phyloP scores from a whole-genome alignment of 2,329 filamentous ascomycete species.

The Teratosphaeria epicoccoides region DNA sequence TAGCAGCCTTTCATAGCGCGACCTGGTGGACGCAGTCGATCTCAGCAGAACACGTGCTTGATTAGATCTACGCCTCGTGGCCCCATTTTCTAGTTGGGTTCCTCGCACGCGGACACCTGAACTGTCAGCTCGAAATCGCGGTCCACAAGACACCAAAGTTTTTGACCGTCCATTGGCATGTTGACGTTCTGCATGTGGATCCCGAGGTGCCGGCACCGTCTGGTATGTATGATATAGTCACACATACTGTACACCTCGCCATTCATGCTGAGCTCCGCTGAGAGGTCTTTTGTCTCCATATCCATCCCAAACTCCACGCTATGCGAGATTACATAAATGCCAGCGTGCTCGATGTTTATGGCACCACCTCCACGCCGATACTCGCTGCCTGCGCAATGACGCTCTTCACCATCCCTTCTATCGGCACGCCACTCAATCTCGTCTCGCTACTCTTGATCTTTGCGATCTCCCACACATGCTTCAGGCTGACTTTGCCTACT shows the following conservation, averaged over 20 bases:
- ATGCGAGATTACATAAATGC: neutral
- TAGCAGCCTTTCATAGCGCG: too few relatives aligned
- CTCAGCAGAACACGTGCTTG: too few relatives aligned
- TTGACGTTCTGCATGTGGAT: too few relatives aligned
- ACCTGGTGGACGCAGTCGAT: too few relatives aligned
- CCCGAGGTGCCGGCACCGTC: too few relatives aligned
- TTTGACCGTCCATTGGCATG: too few relatives aligned
- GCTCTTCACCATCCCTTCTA: slow-evolving; percentile 71
- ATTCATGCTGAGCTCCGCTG: neutral
- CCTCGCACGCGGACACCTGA: too few relatives aligned
- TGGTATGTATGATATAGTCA: neutral
- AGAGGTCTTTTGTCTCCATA: neutral
- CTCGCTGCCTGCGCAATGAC: slow-evolving; percentile 48
- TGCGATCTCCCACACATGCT: slow-evolving; percentile 96
- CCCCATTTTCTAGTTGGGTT: too few relatives aligned
- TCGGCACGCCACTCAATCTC: slow-evolving; percentile 55
- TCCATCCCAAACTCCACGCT: slow-evolving; percentile 4
- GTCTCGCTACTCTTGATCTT: slow-evolving; percentile 66
- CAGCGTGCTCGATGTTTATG: slow-evolving; percentile 20
- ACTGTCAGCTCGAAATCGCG: too few relatives aligned
- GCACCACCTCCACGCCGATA: slow-evolving; percentile 40
- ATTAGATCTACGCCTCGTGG: too few relatives aligned
- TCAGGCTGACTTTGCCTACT: slow-evolving; percentile 78
- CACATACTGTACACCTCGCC: neutral
- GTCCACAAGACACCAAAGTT: too few relatives aligned